phyloP scores from a whole-genome alignment of 108 stramenopile genomes.

The Epithemia pelagica region DNA sequence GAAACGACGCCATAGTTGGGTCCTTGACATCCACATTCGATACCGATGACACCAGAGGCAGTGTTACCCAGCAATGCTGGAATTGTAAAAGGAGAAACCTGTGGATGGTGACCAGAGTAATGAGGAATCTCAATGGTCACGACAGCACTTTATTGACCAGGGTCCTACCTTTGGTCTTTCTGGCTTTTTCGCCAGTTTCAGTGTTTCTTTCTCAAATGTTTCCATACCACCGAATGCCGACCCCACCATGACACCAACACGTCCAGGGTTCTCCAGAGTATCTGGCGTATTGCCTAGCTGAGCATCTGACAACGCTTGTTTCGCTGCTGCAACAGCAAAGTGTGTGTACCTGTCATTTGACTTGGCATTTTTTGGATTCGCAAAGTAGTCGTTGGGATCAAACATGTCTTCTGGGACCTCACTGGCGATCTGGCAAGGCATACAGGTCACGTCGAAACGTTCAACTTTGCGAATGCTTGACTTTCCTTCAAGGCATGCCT shows the following conservation, averaged over 20 bases:
- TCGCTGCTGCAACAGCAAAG: constrained; percentile 88
- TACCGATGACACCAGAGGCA: constrained; percentile 89
- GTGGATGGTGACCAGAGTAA: constrained; percentile 1
- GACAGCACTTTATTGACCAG: no score
- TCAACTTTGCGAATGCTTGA: constrained; percentile 63
- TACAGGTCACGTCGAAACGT: constrained; percentile 74
- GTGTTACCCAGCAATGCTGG: constrained; percentile 92
- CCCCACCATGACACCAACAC: constrained; percentile 90
- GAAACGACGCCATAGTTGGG: constrained; percentile 93
- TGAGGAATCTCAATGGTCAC: no score
- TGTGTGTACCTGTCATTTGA: constrained; percentile 95
- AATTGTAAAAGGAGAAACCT: constrained; percentile 93
- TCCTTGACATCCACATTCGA: constrained; percentile 83
- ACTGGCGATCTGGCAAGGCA: constrained; percentile 83
- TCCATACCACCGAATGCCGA: constrained; percentile 94
- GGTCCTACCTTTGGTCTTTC: constrained; percentile 75
- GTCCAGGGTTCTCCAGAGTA: constrained; percentile 64
- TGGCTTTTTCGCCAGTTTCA: constrained; percentile 77
- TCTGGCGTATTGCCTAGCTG: constrained; percentile 73
- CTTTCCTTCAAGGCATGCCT: constrained; percentile 63
- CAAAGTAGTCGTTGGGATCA: constrained; percentile 74
- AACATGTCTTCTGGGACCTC: constrained; percentile 87
- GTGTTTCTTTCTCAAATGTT: constrained; percentile 88
- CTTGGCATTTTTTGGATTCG: constrained; percentile 82
- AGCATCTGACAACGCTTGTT: constrained; percentile 84